Percentiles rank a stretch among this genome's conserved stretches.
Evolutionary conservation across 257 asterid species (phyloP).

Genomic region (Petunia secreta): DNA sequence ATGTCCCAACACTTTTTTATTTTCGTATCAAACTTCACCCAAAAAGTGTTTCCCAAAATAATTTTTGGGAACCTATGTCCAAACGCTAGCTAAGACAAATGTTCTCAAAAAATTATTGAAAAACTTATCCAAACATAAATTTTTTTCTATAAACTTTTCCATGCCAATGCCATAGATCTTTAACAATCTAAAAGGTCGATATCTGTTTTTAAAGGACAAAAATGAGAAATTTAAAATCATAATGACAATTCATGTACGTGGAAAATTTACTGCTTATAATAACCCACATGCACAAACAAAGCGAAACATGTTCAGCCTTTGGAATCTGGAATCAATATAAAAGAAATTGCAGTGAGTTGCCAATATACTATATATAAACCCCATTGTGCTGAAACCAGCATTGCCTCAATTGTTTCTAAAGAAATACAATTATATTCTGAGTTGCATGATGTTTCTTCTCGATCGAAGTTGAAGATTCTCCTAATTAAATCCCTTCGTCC

Average conservation of each 20-base stretch:
- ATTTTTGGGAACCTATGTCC: too few species aligned
- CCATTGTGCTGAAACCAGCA: neutral
- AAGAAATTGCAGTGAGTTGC: neutral
- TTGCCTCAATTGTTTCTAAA: too few species aligned
- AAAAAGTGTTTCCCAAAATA: too few species aligned
- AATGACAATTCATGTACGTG: neutral
- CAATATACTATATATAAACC: neutral
- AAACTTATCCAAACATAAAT: neutral
- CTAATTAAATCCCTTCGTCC: neutral
- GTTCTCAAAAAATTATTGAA: neutral
- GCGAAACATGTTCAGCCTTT: neutral
- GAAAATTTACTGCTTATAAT: neutral
- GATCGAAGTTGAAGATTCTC: conserved; percentile 15
- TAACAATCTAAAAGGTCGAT: neutral
- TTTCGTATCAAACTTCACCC: too few species aligned
- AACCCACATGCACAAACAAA: neutral
- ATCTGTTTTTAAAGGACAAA: neutral
- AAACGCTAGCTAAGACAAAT: too few species aligned
- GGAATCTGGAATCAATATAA: neutral
- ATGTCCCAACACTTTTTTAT: too few species aligned
- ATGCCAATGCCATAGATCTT: neutral
- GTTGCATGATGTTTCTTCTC: conserved; percentile 6
- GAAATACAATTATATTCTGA: neutral
- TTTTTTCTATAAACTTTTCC: neutral
- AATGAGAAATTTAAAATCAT: neutral